These are phyloP conservation scores for Phylloporus sp. DNA, from an alignment of 768 basidiomycete species.

Conservation along the genomic window DNA sequence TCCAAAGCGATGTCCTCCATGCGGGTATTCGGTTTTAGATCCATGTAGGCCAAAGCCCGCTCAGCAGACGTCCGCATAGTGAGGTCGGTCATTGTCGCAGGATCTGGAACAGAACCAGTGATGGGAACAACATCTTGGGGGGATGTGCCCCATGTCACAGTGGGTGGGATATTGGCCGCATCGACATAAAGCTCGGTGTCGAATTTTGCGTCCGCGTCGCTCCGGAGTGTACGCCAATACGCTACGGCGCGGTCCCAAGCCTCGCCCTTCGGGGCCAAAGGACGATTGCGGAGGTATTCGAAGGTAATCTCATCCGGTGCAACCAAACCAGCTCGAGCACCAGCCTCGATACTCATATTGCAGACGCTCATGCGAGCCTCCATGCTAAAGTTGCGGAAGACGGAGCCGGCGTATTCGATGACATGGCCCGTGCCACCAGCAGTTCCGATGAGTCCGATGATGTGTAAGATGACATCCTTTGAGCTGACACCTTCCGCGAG, in stretches of 20 bases:
- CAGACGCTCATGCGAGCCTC: conserved; percentile 89
- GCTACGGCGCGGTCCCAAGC: conserved; percentile 80
- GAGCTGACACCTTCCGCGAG: conserved; percentile 79
- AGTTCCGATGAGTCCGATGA: conserved; percentile 89
- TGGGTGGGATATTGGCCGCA: conserved; percentile 83
- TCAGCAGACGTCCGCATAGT: conserved; percentile 64
- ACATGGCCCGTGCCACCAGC: conserved; percentile 90
- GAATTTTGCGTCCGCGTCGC: conserved; percentile 80
- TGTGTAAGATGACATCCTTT: conserved; percentile 87
- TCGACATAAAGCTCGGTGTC: conserved; percentile 76
- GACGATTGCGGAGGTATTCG: conserved; percentile 73
- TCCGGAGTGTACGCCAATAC: conserved; percentile 80
- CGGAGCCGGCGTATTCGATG: conserved; percentile 88
- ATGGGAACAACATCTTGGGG: conserved; percentile 86
- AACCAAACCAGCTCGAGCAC: conserved; percentile 90
- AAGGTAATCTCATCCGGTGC: conserved; percentile 88
- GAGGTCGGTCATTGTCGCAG: conserved; percentile 57
- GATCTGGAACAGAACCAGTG: conserved; percentile 76
- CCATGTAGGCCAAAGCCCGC: conserved; percentile 84
- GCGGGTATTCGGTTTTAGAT: conserved; percentile 66
- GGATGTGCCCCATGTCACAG: conserved; percentile 90
- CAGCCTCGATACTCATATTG: conserved; percentile 95
- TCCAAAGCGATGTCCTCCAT: conserved; percentile 79
- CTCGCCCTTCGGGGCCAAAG: conserved; percentile 76
- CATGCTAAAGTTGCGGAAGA: conserved; percentile 81